Evolutionary conservation across 2,329 filamentous ascomycete species (phyloP).

Genomic region (Claviceps quebecensis): DNA sequence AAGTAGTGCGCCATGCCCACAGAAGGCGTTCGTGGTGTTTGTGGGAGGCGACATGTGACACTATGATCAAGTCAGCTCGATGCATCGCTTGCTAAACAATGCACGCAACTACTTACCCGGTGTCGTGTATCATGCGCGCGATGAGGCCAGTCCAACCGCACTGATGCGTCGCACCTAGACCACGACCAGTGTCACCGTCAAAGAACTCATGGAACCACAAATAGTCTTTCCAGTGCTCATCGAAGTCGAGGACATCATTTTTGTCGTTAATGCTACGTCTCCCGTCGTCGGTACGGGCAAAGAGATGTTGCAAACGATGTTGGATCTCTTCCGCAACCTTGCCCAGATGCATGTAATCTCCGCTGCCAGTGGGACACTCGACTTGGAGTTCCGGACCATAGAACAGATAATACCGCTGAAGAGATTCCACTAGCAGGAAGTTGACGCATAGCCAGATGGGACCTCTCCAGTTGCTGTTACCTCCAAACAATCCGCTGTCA

Average conservation of each 20-base stretch:
- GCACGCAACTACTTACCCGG: conserved; percentile 55
- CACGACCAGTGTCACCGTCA: conserved; percentile 79
- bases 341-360: conserved; percentile 88
- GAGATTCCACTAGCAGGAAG: conserved; percentile 81
- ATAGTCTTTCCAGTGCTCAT: conserved; percentile 71
- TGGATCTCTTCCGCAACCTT: conserved; percentile 92
- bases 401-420: conserved; percentile 94
- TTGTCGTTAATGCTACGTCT: conserved; percentile 78
- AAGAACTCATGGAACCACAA: conserved; percentile 98
- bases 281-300: conserved; percentile 71
- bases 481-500: conserved; percentile 85
- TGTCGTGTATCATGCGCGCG: conserved; percentile 95
- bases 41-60: conserved; percentile 77
- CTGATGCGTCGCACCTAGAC: conserved; percentile 84
- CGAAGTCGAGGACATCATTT: conserved; percentile 76
- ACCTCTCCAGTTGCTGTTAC: conserved; percentile 95
- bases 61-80: conserved; percentile 26
- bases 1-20: conserved; percentile 86
- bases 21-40: conserved; percentile 80
- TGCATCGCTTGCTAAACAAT: neutral
- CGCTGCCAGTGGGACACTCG: conserved; percentile 86
- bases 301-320: conserved; percentile 84
- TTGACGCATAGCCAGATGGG: conserved; percentile 96
- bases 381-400: conserved; percentile 81
- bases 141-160: conserved; percentile 94